Conservation (phyloP, 148 eudicot genomes). For the Cornus controversa region DNA sequence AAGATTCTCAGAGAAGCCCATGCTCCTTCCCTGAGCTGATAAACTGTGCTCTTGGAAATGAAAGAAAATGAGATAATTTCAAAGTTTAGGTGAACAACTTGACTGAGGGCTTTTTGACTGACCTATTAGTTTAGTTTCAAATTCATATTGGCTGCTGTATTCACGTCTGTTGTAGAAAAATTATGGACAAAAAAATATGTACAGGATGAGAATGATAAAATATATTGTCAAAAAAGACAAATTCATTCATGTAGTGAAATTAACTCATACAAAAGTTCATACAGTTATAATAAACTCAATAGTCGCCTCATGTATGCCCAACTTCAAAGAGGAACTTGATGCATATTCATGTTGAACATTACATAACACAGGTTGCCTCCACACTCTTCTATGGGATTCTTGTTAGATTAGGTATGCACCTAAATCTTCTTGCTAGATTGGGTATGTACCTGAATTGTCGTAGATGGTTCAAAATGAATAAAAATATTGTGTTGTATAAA, state of each 20-base stretch:
- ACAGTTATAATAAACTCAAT: background rate
- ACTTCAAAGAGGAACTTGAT: background rate
- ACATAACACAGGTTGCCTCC: background rate
- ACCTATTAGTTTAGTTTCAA: background rate
- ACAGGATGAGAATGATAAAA: background rate
- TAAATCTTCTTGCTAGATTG: background rate
- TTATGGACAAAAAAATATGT: background rate
- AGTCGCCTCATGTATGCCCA: background rate
- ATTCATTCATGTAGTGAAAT: background rate
- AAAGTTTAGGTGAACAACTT: background rate
- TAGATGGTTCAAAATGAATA: background rate
- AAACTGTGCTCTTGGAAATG: background rate
- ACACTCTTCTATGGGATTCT: background rate
- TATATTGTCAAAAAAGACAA: background rate
- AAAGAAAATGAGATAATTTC: background rate
- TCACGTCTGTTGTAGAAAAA: background rate
- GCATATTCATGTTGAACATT: background rate
- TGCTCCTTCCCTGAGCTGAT: background rate
- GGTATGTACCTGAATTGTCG: background rate
- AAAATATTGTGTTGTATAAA: background rate
- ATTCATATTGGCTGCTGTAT: background rate
- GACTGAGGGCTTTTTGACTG: background rate
- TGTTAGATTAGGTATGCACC: background rate
- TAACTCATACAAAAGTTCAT: background rate
- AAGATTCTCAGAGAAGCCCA: background rate